Base-by-base conservation (phyloP, 2,329 filamentous ascomycete genomes). In the Amylocarpus encephaloides region DNA sequence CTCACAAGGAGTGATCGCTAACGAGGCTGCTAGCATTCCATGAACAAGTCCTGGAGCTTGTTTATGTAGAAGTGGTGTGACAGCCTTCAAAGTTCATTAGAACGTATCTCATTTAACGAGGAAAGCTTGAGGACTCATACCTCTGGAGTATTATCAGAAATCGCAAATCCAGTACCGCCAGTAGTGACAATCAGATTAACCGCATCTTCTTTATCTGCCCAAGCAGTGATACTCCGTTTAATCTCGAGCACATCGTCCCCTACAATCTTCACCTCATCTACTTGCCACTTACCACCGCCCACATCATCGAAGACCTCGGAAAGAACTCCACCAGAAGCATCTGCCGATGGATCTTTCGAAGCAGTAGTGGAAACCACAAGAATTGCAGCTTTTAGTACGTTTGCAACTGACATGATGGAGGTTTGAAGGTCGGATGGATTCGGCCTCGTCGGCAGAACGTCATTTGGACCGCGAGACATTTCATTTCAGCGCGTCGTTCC, bases 361-460 rank as follows among this genome's bases (percentile, higher is more conserved):
- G 91, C 93, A 5, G 93, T 98, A 45, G 94, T 94, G 1, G 93
- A 97, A 35, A 98, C 78, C 58, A 97, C 78, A 48, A 98, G 76
- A 43, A 98, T 83, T 6, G 86, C 88, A 32, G 83, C 85, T 64
- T 74, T 85, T 11, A 97, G 73, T 49, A 73, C 62, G 41, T 19
- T 39, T 19, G 59, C 51, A 35, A 64, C 64, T 18, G 68, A 64
- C 72, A 74, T 75, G 43, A 51, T 55, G 49, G 16, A 38, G 52
- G 47, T 36, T 49, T 51, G 38, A 49, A 26, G 7, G 22, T 26
- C 22, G 7, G 22, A 26, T 4, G 4, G 22, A 7, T 26, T 26
- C 22, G 22, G 22, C 22, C 22, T 7, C n/a, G n/a, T 26, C 22
- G 22, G 22, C 7, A 7, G 22, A 26, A 26, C 4, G 22, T 26